These are phyloP conservation scores for Arthromyces matolae DNA, from an alignment of 768 basidiomycete genomes.

Conservation along the genomic window DNA sequence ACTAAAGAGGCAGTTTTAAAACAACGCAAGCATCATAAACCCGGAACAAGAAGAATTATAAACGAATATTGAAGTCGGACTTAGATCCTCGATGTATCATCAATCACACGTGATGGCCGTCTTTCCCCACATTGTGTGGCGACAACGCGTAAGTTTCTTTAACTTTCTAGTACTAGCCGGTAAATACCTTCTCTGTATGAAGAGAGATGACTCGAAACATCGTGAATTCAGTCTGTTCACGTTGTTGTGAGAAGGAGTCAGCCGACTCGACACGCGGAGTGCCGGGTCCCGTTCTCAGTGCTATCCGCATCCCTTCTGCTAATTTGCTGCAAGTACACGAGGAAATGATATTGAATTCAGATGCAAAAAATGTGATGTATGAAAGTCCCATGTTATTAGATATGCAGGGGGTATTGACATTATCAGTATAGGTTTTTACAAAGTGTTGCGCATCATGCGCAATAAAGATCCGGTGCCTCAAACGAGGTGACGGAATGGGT, in stretches of 20 bases:
- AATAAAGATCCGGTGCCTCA: background rate
- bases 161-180: background rate
- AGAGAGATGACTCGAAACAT: no score
- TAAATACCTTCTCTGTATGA: background rate
- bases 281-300: conserved; percentile 7
- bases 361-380: conserved; percentile 1
- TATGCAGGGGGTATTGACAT: no score
- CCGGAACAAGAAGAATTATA: conserved; percentile 11
- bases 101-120: conserved; percentile 15
- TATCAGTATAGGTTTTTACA: no score
- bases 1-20: conserved; percentile 9
- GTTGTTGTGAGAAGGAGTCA: conserved; percentile 10
- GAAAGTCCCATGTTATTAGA: no score
- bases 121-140: background rate
- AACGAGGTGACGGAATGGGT: conserved; percentile 43
- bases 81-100: conserved; percentile 13
- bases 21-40: conserved; percentile 14
- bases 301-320: no score
- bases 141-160: background rate
- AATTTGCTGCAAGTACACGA: no score
- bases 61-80: conserved; percentile 12
- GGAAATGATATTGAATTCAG: background rate
- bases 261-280: conserved; percentile 9
- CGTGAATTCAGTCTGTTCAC: no score
- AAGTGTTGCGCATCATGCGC: no score